These are phyloP conservation scores for Flaveria bidentis DNA, from an alignment of 129 eudicot genomes.

Conservation along the genomic window DNA sequence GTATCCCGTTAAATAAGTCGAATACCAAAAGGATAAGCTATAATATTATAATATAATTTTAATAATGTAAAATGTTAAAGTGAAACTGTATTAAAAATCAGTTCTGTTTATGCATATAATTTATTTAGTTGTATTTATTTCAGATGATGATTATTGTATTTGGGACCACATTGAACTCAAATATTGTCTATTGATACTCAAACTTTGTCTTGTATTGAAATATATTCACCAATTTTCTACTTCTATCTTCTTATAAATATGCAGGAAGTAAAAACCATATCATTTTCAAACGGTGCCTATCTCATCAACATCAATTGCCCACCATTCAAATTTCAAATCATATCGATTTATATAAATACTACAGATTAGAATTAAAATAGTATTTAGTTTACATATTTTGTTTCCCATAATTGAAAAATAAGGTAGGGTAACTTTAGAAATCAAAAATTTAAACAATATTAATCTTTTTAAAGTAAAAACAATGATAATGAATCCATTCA, in stretches of 20 bases:
- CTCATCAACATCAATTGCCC: constrained; percentile 5
- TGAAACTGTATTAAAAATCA: too few relatives aligned
- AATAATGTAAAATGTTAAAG: too few relatives aligned
- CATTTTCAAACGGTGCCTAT: not conserved
- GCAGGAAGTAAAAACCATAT: not conserved
- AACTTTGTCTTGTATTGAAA: too few relatives aligned
- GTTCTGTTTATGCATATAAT: too few relatives aligned
- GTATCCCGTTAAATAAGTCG: too few relatives aligned
- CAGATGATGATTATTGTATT: not conserved
- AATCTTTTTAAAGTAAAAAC: not conserved
- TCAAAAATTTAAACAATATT: not conserved
- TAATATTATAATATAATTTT: too few relatives aligned
- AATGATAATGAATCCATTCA: not conserved
- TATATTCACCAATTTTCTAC: too few relatives aligned
- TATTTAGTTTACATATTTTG: not conserved
- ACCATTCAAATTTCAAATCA: not conserved
- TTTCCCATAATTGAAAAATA: not conserved
- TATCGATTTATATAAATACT: not conserved
- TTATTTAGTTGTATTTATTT: not conserved
- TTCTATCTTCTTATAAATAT: not conserved
- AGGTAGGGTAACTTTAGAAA: not conserved
- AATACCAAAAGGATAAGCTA: too few relatives aligned
- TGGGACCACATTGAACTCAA: not conserved
- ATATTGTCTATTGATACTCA: not conserved
- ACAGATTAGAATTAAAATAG: not conserved